Conservation (phyloP, 1,284 basidiomycete genomes). For the Puccinia hordei region DNA sequence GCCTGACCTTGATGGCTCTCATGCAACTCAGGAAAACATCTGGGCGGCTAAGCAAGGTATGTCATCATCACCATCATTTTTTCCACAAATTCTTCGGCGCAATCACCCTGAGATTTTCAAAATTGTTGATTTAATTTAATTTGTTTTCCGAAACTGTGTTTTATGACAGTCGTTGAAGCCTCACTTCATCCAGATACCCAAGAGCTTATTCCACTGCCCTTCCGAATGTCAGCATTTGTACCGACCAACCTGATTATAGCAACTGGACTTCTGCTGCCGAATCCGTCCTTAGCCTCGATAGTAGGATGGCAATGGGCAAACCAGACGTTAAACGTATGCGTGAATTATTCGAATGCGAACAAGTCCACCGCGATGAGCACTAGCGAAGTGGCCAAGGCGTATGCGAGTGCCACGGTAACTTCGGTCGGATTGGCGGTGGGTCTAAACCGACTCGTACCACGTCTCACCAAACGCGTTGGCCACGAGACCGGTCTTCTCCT, state of each 20-base stretch:
- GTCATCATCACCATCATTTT: slow-evolving; percentile 38
- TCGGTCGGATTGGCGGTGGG: slow-evolving; percentile 64
- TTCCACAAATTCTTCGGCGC: too few relatives aligned
- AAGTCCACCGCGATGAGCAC: slow-evolving; percentile 54
- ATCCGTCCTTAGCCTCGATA: slow-evolving; percentile 58
- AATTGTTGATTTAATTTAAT: neutral
- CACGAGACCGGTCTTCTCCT: slow-evolving; percentile 59
- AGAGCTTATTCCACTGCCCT: slow-evolving; percentile 63
- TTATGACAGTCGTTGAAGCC: slow-evolving; percentile 55
- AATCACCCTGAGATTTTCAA: too few relatives aligned
- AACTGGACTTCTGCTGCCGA: slow-evolving; percentile 63
- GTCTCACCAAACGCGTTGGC: slow-evolving; percentile 56
- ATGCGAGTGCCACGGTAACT: slow-evolving; percentile 63
- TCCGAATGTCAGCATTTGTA: slow-evolving; percentile 64
- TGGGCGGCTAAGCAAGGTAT: slow-evolving; percentile 62
- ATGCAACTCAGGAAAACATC: slow-evolving; percentile 57
- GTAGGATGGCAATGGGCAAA: slow-evolving; percentile 66
- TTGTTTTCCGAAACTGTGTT: neutral
- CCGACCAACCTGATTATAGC: slow-evolving; percentile 64
- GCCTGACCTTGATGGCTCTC: slow-evolving; percentile 59
- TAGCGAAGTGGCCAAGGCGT: slow-evolving; percentile 59
- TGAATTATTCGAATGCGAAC: slow-evolving; percentile 57
- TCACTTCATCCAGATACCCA: slow-evolving; percentile 63
- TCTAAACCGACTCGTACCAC: slow-evolving; percentile 62
- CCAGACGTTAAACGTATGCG: slow-evolving; percentile 62